Evolutionary conservation across 1,284 basidiomycete species (phyloP), one percentile per base, ranked within the genome.

Genomic region (Ustilago sp.): DNA sequence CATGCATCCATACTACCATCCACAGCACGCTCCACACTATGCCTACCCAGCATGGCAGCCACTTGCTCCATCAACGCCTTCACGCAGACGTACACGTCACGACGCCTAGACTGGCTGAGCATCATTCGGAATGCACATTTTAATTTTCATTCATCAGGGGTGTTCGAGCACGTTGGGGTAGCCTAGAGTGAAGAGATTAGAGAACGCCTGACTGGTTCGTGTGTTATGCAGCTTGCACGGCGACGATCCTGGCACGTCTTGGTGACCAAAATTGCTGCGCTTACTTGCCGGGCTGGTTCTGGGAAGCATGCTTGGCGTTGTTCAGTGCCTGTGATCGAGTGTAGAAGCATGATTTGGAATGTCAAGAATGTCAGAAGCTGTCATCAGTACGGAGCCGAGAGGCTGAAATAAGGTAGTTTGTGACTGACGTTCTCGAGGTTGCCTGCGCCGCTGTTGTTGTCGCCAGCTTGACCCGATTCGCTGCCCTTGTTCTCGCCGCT

Each of bases 251-350:
- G 5, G 23, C 31, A 34, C 28, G 31, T 47, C 23, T 15, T 32
- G 15, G 28, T 19, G 7, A 31, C 9, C 11, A 35, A 7, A 28
- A 41, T 13, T 48, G 17, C 13, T 36, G 9, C 34, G 52, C 54
- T 64, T 41, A 77, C 54, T 73, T 77, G 56, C 67, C 67, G 4
- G 66, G 62, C 34, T 69, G 67, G 54, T 59, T 67, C 32, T 54
- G 8, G 12, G 41, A 61, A 8, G 74, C 74, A 52, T 69, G 63
- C 61, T 77, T 77, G 50, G 74, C 74, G 41, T 64, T 69, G 54
- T 64, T 59, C n/a, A 77, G 52, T 19, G 74, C 74, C 74, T 77
- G 56, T 28, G 13, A 8, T 11, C 5, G 28, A 58, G 34, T 9
- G 15, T 17, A 48, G 19, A 4, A 41, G 43, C 15, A 15, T 28